A percentile compares a stretch with the other conserved stretches of the same genome.
Evolutionary conservation across 371 early-diverging fungal species (phyloP).

Genomic region (Syncephalastrum monosporum): DNA sequence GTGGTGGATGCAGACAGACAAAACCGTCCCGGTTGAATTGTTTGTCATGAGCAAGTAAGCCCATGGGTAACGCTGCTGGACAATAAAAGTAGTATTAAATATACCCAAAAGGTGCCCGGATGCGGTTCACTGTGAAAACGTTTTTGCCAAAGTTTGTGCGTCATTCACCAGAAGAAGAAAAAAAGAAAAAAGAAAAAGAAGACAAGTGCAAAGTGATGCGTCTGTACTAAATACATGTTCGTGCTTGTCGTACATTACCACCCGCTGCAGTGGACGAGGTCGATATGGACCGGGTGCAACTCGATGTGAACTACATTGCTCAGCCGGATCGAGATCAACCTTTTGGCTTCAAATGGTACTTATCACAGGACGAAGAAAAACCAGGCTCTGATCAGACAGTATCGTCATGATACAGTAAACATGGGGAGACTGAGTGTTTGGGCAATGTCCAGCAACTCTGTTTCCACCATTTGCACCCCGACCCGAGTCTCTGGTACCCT

Average conservation of each 20-base stretch:
- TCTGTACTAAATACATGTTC: not conserved
- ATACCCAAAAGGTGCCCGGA: constrained; percentile 36
- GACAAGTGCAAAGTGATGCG: not conserved
- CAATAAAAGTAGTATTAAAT: too few species aligned
- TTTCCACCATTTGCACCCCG: constrained; percentile 37
- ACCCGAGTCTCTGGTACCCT: constrained; percentile 29
- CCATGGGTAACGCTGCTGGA: too few species aligned
- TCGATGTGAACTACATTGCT: constrained; percentile 32
- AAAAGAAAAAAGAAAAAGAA: not conserved
- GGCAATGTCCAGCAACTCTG: constrained; percentile 54
- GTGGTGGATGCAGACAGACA: too few species aligned
- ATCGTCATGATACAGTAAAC: constrained; percentile 25
- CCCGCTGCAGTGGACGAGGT: constrained; percentile 12
- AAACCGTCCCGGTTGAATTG: constrained; percentile 23
- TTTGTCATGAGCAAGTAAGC: constrained; percentile 47
- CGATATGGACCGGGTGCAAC: constrained; percentile 13
- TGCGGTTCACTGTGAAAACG: constrained; percentile 39
- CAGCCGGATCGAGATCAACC: constrained; percentile 13
- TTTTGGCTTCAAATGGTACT: constrained; percentile 23
- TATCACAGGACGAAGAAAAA: not conserved
- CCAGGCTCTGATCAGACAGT: not conserved
- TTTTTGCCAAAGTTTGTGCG: constrained; percentile 44
- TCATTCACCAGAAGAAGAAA: not conserved
- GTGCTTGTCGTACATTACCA: not conserved
- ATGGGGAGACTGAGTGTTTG: constrained; percentile 46